These are phyloP conservation scores for Madurella fahalii DNA, from an alignment of 2,329 filamentous ascomycete species.

Conservation along the genomic window DNA sequence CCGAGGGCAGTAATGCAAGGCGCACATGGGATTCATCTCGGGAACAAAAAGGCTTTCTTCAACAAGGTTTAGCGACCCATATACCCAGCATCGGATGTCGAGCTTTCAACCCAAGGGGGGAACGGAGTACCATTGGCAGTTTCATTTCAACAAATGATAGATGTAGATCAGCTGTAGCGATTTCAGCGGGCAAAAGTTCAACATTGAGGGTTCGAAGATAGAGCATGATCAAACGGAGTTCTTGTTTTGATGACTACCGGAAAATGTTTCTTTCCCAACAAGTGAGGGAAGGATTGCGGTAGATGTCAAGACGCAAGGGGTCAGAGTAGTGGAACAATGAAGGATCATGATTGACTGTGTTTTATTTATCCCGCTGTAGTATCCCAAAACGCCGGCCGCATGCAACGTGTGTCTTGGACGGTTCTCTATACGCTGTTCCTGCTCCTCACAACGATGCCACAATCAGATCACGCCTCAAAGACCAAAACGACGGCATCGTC, in stretches of 20 bases:
- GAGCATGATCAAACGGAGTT: background rate
- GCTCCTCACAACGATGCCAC: background rate
- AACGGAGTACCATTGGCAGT: background rate
- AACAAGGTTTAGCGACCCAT: constrained; percentile 7
- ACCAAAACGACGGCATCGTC: constrained; percentile 73
- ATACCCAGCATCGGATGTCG: background rate
- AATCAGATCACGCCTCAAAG: constrained; percentile 49
- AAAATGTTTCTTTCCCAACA: no score
- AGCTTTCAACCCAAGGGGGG: background rate
- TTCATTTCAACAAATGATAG: background rate
- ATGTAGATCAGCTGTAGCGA: background rate
- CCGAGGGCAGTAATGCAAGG: background rate
- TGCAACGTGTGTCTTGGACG: no score
- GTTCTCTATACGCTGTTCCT: background rate
- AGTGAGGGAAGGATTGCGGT: no score
- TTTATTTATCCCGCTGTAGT: background rate
- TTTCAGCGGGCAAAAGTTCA: background rate
- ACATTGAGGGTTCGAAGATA: background rate
- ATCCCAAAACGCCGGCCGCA: background rate
- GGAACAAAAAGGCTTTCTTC: constrained; percentile 7
- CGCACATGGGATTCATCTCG: background rate
- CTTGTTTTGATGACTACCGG: background rate
- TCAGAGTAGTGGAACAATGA: background rate
- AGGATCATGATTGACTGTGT: background rate
- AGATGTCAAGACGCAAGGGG: no score